These are phyloP conservation scores for Recurvomyces mirabilis DNA, from an alignment of 495 filamentous ascomycete species.

Conservation along the genomic window DNA sequence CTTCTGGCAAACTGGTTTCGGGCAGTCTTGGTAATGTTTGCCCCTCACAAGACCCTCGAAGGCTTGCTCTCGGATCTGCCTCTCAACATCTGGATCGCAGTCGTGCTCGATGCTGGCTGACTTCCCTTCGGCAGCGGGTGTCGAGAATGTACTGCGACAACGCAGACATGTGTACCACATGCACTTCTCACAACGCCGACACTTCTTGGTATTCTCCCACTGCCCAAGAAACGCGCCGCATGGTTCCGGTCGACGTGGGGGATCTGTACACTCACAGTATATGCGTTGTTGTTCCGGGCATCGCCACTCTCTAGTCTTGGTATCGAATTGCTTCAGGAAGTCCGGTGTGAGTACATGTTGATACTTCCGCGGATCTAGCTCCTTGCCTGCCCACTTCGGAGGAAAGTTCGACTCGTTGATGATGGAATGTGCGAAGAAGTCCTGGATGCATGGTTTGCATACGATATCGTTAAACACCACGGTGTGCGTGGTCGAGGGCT, in stretches of 20 bases:
- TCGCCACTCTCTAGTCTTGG: slow-evolving; percentile 3
- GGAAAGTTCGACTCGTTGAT: slow-evolving; percentile 4
- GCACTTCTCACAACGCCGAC: slow-evolving; percentile 6
- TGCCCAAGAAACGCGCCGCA: slow-evolving; percentile 6
- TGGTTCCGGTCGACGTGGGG: neutral
- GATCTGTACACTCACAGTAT: slow-evolving; percentile 7
- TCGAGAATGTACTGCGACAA: neutral
- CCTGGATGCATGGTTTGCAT: slow-evolving; percentile 1
- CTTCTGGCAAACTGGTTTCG: neutral
- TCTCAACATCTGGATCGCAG: slow-evolving; percentile 1
- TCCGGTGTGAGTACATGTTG: neutral
- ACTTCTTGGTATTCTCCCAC: neutral
- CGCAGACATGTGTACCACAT: slow-evolving; percentile 10
- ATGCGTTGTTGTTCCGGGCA: slow-evolving; percentile 5
- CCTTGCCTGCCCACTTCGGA: slow-evolving; percentile 4
- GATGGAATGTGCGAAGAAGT: slow-evolving; percentile 1
- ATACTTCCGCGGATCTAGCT: slow-evolving; percentile 3
- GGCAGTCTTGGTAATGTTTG: slow-evolving; percentile 14
- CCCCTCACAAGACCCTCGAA: slow-evolving; percentile 8
- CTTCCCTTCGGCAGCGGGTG: neutral
- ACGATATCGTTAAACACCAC: slow-evolving; percentile 50
- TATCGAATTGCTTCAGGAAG: neutral
- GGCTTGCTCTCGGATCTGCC: neutral
- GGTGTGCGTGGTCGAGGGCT: too few relatives aligned
- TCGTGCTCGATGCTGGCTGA: slow-evolving; percentile 2